These are phyloP conservation scores for Leccinum aurantiacum DNA, from an alignment of 768 basidiomycete species.

Conservation along the genomic window DNA sequence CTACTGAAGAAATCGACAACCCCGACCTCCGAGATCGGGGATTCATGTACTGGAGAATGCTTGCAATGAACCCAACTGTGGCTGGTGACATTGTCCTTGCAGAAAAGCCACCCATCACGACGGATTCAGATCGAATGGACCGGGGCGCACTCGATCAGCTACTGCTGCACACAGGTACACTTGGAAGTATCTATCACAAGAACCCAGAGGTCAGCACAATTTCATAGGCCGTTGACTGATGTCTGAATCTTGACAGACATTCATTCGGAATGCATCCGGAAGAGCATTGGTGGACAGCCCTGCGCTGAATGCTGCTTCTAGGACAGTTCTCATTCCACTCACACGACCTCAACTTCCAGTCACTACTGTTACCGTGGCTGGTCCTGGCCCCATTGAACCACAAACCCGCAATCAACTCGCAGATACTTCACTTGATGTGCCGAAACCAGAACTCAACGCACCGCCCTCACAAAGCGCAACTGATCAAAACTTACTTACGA, in stretches of 20 bases:
- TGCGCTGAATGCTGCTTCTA: slow-evolving; percentile 81
- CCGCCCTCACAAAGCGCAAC: slow-evolving; percentile 21
- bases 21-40: slow-evolving; percentile 96
- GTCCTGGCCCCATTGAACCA: slow-evolving; percentile 48
- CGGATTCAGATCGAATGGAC: slow-evolving; percentile 97
- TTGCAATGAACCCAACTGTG: slow-evolving; percentile 87
- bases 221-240: background rate
- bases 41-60: slow-evolving; percentile 99
- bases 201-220: slow-evolving; percentile 74
- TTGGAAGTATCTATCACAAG: slow-evolving; percentile 97
- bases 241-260: slow-evolving; percentile 56
- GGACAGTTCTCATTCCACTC: slow-evolving; percentile 65
- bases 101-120: slow-evolving; percentile 96
- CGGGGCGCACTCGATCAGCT: slow-evolving; percentile 94
- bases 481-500: slow-evolving; percentile 9
- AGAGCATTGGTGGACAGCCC: slow-evolving; percentile 85
- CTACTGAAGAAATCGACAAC: slow-evolving; percentile 95
- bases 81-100: slow-evolving; percentile 89
- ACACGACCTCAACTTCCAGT: slow-evolving; percentile 50
- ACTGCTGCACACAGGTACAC: slow-evolving; percentile 87
- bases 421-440: slow-evolving; percentile 22
- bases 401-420: slow-evolving; percentile 26
- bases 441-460: slow-evolving; percentile 37
- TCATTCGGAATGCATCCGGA: slow-evolving; percentile 86
- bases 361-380: slow-evolving; percentile 48